Evolutionary conservation across 108 stramenopile genomes (phyloP).

Genomic region (Pseudonitzschia multistriata): DNA sequence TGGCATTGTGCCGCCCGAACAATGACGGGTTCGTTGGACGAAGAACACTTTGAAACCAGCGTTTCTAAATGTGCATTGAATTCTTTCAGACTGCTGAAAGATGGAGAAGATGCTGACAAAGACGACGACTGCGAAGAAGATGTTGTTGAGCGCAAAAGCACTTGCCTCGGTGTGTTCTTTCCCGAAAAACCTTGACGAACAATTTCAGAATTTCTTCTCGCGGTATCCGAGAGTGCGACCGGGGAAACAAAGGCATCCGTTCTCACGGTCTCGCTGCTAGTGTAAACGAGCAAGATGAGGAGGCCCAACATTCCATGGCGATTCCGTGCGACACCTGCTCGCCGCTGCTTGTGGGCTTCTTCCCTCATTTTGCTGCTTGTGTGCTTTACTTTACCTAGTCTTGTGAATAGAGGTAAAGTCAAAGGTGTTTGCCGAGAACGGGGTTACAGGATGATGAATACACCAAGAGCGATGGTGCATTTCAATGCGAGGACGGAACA

Average conservation of each 20-base stretch:
- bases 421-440: not conserved
- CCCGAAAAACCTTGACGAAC: not conserved
- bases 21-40: conserved; percentile 19
- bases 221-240: not conserved
- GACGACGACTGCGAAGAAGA: not conserved
- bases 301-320: conserved; percentile 11
- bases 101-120: not conserved
- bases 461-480: no score
- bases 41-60: conserved; percentile 16
- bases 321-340: not conserved
- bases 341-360: not conserved
- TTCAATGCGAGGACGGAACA: no score
- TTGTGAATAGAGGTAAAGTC: no score
- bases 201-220: not conserved
- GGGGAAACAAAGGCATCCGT: conserved; percentile 3
- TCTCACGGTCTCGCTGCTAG: conserved; percentile 2
- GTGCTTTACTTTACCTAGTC: no score
- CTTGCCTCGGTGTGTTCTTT: not conserved
- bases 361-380: not conserved
- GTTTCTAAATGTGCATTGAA: conserved; percentile 19
- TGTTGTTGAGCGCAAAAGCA: conserved; percentile 8
- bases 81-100: conserved; percentile 15
- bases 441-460: not conserved
- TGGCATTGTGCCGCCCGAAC: conserved; percentile 26
- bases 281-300: conserved; percentile 1